These are phyloP conservation scores for Dovyalis caffra DNA, from an alignment of 345 rosid species.

Conservation along the genomic window DNA sequence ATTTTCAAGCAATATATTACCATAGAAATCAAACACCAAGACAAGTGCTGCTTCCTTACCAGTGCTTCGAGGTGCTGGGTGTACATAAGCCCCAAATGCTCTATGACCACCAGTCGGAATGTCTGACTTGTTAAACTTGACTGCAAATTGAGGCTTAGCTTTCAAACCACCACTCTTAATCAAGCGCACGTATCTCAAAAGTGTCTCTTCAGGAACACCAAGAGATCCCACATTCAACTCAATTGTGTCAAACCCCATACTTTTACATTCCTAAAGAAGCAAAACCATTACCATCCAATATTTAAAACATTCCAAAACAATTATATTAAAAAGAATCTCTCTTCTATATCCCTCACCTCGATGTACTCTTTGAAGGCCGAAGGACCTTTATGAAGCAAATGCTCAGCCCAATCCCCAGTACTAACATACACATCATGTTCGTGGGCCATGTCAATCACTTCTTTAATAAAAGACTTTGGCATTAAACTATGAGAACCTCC, in stretches of 20 bases:
- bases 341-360: constrained; percentile 43
- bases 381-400: constrained; percentile 63
- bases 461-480: constrained; percentile 66
- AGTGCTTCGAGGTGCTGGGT: constrained; percentile 61
- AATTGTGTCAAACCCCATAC: constrained; percentile 78
- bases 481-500: constrained; percentile 83
- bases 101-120: constrained; percentile 52
- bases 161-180: constrained; percentile 77
- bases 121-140: constrained; percentile 72
- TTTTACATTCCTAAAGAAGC: constrained; percentile 66
- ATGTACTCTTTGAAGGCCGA: constrained; percentile 76
- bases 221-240: constrained; percentile 81
- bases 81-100: constrained; percentile 79
- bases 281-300: not conserved
- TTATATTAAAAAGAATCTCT: not conserved
- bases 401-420: constrained; percentile 93
- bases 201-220: constrained; percentile 78
- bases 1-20: not conserved
- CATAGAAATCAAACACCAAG: not conserved
- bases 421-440: constrained; percentile 81
- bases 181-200: constrained; percentile 77
- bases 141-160: constrained; percentile 80
- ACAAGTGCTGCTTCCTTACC: constrained; percentile 39
- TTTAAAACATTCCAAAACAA: not conserved
- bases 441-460: constrained; percentile 71